Percentiles rank a stretch among this genome's conserved stretches.
Evolutionary conservation across 495 filamentous ascomycete genomes (phyloP).

Genomic region (Annulohypoxylon maeteangense): DNA sequence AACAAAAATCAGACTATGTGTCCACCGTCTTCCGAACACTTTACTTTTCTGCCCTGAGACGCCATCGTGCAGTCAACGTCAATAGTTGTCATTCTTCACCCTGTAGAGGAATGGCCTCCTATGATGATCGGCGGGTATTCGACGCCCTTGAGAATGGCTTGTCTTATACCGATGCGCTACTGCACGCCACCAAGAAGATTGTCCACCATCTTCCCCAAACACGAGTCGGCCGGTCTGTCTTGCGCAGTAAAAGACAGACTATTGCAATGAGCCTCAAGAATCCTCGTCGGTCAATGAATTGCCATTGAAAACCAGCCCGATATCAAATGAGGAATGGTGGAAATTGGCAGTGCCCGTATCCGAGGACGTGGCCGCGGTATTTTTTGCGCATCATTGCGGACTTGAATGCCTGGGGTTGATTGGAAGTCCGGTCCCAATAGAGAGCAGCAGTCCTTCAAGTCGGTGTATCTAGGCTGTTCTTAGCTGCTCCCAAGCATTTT

Average conservation of each 20-base stretch:
- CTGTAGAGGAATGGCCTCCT: conserved; percentile 32
- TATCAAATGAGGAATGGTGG: conserved; percentile 22
- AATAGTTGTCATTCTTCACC: conserved; percentile 19
- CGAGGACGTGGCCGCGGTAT: conserved; percentile 11
- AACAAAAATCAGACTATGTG: conserved; percentile 24
- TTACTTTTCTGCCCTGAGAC: conserved; percentile 23
- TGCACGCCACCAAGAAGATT: conserved; percentile 32
- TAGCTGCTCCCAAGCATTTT: conserved; percentile 2
- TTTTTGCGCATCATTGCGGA: conserved; percentile 10
- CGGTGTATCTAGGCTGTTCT: neutral
- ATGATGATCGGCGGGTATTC: conserved; percentile 37
- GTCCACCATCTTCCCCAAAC: neutral
- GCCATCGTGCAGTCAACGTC: conserved; percentile 22
- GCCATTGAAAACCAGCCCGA: conserved; percentile 17
- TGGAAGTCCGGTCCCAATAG: neutral
- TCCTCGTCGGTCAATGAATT: conserved; percentile 8
- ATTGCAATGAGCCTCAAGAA: conserved; percentile 28
- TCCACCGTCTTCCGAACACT: conserved; percentile 2
- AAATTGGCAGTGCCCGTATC: conserved; percentile 22
- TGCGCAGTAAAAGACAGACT: conserved; percentile 3
- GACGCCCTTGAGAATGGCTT: conserved; percentile 44
- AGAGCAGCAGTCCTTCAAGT: neutral
- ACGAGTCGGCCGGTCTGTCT: neutral
- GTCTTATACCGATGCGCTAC: conserved; percentile 42
- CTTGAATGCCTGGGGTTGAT: conserved; percentile 3